Percentiles rank a stretch among this genome's conserved stretches.
phyloP scores from a whole-genome alignment of 306 rosid species.

The Cucumis cinereus region DNA sequence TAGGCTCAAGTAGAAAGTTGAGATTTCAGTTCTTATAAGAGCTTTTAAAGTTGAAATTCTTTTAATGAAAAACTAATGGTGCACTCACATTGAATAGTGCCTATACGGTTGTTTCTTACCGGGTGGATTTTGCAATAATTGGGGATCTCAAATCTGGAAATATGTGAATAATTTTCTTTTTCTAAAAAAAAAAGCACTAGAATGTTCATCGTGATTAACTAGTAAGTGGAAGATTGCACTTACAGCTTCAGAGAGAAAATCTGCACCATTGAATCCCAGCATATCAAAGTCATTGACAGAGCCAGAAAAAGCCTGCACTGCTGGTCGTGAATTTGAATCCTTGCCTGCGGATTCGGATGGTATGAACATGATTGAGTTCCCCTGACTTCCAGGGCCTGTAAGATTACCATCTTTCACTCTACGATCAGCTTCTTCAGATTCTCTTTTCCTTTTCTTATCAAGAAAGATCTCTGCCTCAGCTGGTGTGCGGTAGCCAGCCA shows the following conservation, averaged over 20 bases:
- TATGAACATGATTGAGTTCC: slow-evolving; percentile 44
- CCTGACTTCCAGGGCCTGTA: slow-evolving; percentile 54
- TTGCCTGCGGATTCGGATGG: slow-evolving; percentile 44
- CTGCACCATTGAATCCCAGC: slow-evolving; percentile 54
- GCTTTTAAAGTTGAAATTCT: neutral
- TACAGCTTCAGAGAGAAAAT: slow-evolving; percentile 78
- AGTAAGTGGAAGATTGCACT: slow-evolving; percentile 12
- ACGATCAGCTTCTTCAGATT: slow-evolving; percentile 47
- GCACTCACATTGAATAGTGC: neutral
- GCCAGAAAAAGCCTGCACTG: slow-evolving; percentile 45
- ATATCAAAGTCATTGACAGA: slow-evolving; percentile 44
- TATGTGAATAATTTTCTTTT: too few relatives aligned
- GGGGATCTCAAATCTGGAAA: neutral
- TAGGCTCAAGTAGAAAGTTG: neutral
- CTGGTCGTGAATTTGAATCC: slow-evolving; percentile 49
- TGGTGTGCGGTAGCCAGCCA: slow-evolving; percentile 67
- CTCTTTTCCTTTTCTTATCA: slow-evolving; percentile 48
- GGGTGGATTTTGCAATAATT: neutral
- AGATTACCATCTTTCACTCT: slow-evolving; percentile 48
- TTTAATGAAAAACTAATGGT: neutral
- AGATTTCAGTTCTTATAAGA: neutral
- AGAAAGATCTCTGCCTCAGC: slow-evolving; percentile 64
- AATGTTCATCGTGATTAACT: neutral
- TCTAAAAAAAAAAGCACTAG: neutral
- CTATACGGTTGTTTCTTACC: neutral